Conservation (phyloP, 2,329 filamentous ascomycete genomes). For the Neopestalotiopsis sp. region DNA sequence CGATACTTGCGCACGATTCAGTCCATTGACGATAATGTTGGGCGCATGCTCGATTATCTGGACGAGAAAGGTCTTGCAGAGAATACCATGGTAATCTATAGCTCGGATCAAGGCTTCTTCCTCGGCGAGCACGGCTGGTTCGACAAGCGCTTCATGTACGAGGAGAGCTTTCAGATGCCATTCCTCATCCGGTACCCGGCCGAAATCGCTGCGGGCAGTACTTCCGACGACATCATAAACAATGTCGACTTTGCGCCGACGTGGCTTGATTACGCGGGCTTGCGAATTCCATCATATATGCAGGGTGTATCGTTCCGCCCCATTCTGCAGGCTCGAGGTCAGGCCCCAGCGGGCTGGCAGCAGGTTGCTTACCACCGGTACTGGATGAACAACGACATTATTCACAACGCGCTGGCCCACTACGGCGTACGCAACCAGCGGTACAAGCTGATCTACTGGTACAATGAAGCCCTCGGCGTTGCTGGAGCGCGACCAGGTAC, state of each 20-base stretch:
- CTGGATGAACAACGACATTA: constrained; percentile 60
- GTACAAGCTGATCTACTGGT: constrained; percentile 64
- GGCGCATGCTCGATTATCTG: constrained; percentile 52
- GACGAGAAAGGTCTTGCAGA: constrained; percentile 46
- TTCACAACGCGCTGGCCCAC: constrained; percentile 56
- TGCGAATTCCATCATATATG: constrained; percentile 54
- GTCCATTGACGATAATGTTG: constrained; percentile 57
- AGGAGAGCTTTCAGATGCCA: constrained; percentile 63
- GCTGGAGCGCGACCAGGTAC: constrained; percentile 48
- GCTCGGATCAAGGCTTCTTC: constrained; percentile 61
- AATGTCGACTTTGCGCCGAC: constrained; percentile 62
- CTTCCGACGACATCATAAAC: constrained; percentile 54
- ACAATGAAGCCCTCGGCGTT: constrained; percentile 53
- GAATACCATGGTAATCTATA: constrained; percentile 59
- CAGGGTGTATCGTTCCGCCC: constrained; percentile 52
- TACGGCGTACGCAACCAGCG: constrained; percentile 57
- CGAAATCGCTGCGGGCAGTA: constrained; percentile 42
- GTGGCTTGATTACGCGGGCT: constrained; percentile 51
- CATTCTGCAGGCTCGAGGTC: constrained; percentile 38
- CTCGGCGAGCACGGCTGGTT: constrained; percentile 64
- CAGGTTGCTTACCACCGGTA: constrained; percentile 61
- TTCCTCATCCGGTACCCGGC: constrained; percentile 53
- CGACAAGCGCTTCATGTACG: constrained; percentile 64
- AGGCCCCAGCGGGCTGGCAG: constrained; percentile 50
- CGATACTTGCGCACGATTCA: constrained; percentile 59